These are phyloP conservation scores for Fusarium acutatum DNA, from an alignment of 2,329 filamentous ascomycete genomes.

Conservation along the genomic window DNA sequence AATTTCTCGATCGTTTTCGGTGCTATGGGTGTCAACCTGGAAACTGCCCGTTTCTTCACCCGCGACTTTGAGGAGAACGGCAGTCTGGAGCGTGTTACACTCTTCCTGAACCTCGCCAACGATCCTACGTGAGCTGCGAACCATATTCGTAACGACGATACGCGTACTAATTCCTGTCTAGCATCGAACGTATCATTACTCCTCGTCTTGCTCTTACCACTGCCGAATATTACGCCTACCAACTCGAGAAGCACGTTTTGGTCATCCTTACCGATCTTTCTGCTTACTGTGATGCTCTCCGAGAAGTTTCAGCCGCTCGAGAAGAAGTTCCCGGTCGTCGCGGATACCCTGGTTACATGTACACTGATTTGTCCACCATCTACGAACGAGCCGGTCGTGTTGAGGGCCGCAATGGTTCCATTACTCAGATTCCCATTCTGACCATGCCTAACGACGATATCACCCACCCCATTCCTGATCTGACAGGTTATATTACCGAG, in stretches of 20 bases:
- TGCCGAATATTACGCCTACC: conserved; percentile 99
- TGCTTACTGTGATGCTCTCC: conserved; percentile 97
- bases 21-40: conserved; percentile 99
- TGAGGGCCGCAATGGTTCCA: conserved; percentile 94
- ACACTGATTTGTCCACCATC: conserved; percentile 99
- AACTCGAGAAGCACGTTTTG: conserved; percentile 99
- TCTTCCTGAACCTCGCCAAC: conserved; percentile 99
- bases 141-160: neutral
- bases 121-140: conserved; percentile 84
- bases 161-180: conserved; percentile 48
- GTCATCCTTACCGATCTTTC: conserved; percentile 98
- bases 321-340: conserved; percentile 99
- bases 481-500: conserved; percentile 99
- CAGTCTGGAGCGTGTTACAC: conserved; percentile 93
- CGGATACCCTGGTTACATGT: conserved; percentile 99
- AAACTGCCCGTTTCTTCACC: conserved; percentile 98
- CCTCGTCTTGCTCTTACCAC: conserved; percentile 97
- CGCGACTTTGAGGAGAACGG: conserved; percentile 99
- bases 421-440: conserved; percentile 98
- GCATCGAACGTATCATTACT: conserved; percentile 99
- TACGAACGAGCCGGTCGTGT: conserved; percentile 99
- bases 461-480: conserved; percentile 97
- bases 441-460: conserved; percentile 99
- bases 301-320: conserved; percentile 96
- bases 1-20: conserved; percentile 99